Evolutionary conservation across 2,329 filamentous ascomycete genomes (phyloP).

Genomic region (Emydomyces testavorans): DNA sequence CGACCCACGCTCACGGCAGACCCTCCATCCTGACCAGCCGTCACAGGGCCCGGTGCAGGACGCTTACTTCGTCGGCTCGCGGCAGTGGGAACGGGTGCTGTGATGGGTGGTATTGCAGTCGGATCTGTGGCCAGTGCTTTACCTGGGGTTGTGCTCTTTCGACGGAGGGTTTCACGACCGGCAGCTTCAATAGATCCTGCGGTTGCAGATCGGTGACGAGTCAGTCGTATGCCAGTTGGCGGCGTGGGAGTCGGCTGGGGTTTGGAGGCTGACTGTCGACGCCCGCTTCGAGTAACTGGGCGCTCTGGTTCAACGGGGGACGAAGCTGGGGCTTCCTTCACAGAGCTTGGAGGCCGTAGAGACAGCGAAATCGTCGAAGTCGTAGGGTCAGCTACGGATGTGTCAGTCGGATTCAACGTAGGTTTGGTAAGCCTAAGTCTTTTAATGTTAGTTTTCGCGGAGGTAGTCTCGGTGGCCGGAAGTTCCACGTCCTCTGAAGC

Average conservation of each 20-base stretch:
- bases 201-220: constrained; percentile 18
- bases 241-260: constrained; percentile 19
- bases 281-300: constrained; percentile 7
- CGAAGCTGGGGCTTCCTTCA: constrained; percentile 6
- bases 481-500: constrained; percentile 18
- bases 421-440: constrained; percentile 30
- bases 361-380: constrained; percentile 13
- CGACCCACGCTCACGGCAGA: constrained; percentile 51
- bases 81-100: constrained; percentile 21
- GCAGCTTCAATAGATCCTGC: constrained; percentile 13
- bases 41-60: constrained; percentile 50
- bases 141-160: constrained; percentile 33
- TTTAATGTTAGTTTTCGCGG: constrained; percentile 24
- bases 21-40: constrained; percentile 46
- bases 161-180: constrained; percentile 26
- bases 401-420: constrained; percentile 15
- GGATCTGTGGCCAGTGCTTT: constrained; percentile 25
- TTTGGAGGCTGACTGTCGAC: constrained; percentile 18
- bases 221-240: constrained; percentile 15
- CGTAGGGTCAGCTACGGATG: constrained; percentile 15
- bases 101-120: constrained; percentile 31
- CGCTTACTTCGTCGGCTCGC: constrained; percentile 43
- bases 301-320: constrained; percentile 15
- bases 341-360: constrained; percentile 11
- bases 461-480: constrained; percentile 17